phyloP scores from a whole-genome alignment of 164 flowering plant genomes.

The Stephania yunnanensis region DNA sequence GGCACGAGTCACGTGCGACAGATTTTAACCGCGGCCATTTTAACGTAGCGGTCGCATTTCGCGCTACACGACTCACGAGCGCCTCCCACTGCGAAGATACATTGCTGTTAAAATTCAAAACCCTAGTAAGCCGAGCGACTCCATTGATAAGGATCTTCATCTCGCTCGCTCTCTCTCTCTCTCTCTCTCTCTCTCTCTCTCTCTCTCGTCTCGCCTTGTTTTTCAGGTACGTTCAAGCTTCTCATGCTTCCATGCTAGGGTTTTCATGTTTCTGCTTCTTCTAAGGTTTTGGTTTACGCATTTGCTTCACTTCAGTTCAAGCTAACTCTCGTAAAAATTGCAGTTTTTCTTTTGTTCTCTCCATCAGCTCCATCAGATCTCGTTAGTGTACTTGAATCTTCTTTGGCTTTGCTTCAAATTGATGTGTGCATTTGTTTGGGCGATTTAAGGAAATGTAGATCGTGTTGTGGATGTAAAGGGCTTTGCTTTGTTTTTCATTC shows the following conservation, averaged over 20 bases:
- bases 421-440: background rate
- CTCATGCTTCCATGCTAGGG: background rate
- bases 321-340: no score
- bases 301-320: background rate
- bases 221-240: background rate
- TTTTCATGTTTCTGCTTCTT: background rate
- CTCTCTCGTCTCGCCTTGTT: background rate
- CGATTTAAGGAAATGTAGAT: background rate
- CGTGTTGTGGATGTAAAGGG: background rate
- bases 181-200: background rate
- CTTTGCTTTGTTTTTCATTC: background rate
- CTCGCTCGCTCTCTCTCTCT: background rate
- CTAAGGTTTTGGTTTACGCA: background rate
- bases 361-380: background rate
- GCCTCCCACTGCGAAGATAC: no score
- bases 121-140: no score
- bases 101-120: no score
- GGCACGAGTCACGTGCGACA: no score
- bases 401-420: background rate
- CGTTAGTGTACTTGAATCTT: background rate
- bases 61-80: no score
- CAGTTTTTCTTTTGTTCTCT: background rate
- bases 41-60: no score
- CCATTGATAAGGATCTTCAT: no score
- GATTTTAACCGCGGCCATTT: no score